These are phyloP conservation scores for Eimeria brunetti DNA, from an alignment of 169 alveolate genomes.

Conservation along the genomic window DNA sequence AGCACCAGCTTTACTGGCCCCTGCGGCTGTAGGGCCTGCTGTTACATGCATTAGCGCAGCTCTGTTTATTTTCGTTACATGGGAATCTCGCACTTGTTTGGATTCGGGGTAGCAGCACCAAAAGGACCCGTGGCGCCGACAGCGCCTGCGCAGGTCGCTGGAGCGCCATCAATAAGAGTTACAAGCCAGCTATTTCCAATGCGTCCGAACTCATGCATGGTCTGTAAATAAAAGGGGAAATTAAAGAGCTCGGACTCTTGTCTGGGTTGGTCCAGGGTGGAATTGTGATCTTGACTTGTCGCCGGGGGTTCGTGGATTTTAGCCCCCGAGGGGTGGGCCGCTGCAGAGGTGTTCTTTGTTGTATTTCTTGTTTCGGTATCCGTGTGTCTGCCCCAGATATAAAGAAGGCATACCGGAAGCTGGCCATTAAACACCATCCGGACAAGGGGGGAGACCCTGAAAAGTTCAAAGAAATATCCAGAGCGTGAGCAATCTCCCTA, in stretches of 20 bases:
- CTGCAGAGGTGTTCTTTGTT: neutral
- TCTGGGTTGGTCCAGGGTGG: neutral
- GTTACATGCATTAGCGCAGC: neutral
- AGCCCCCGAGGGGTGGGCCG: neutral
- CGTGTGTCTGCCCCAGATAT: constrained; percentile 87
- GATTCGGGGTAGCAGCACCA: neutral
- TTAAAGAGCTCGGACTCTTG: neutral
- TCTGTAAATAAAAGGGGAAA: neutral
- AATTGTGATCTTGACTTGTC: neutral
- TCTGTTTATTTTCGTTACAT: neutral
- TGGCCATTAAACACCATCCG: constrained; percentile 98
- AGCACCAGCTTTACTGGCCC: neutral
- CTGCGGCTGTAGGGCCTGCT: neutral
- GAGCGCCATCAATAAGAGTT: neutral
- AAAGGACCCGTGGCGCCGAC: neutral
- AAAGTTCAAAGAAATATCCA: constrained; percentile 96
- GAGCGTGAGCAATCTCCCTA: constrained; percentile 90
- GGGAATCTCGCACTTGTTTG: neutral
- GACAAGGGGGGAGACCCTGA: constrained; percentile 99
- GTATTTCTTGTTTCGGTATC: neutral
- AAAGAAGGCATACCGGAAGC: constrained; percentile 96
- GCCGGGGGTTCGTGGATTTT: too few relatives aligned
- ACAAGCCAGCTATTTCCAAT: neutral
- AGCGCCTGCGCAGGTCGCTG: neutral
- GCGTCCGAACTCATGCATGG: neutral